Evolutionary conservation across 192 early-diverging fungal species (phyloP), one percentile per base, ranked within the genome.

Genomic region (Funneliformis geosporum): DNA sequence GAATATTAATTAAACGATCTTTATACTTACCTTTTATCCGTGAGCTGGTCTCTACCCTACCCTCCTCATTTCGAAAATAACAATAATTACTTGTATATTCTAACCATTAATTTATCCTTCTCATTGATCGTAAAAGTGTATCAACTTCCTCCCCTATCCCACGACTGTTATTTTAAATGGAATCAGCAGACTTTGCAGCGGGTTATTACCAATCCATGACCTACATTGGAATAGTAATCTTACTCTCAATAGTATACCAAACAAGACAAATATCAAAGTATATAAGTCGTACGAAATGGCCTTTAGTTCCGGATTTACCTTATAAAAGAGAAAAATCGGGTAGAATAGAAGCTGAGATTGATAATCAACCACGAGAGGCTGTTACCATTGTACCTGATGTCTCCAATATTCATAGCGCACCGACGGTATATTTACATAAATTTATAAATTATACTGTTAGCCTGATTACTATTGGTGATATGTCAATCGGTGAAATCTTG

Each of bases 401-500:
- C 2, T 21, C 10, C 14, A 73, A 27, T 23, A 73, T 74, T 47
- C 55, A 74, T 74, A 1, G n/a, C 12, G 25, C 12, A 16, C 47
- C 55, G 59, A 59, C 73, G 9, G 73, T 74, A 59, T 47, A 16
- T 21, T 27, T 50, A 2, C 46, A 74, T 74, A 74, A 74, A n/a
- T 21, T 59, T n/a, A 50, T n/a, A 46, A 74, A 74, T 74, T 59
- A 47, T 4, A 27, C 42, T n/a, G 5, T 74, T 38, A 46, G 59
- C 39, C 0, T 74, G 3, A 2, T 74, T 55, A 25, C 44, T 16
- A 27, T 74, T 28, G 73, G 55, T 47, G 55, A 60, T 38, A 74
- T 74, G 73, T 23, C 44, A 18, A 25, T 74, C 28, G 55, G 55
- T 14, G 47, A 50, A 59, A 47, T 74, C 10, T 18, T 74, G n/a